phyloP scores from a whole-genome alignment of 2,329 filamentous ascomycete species.

The Colletotrichum sp. region DNA sequence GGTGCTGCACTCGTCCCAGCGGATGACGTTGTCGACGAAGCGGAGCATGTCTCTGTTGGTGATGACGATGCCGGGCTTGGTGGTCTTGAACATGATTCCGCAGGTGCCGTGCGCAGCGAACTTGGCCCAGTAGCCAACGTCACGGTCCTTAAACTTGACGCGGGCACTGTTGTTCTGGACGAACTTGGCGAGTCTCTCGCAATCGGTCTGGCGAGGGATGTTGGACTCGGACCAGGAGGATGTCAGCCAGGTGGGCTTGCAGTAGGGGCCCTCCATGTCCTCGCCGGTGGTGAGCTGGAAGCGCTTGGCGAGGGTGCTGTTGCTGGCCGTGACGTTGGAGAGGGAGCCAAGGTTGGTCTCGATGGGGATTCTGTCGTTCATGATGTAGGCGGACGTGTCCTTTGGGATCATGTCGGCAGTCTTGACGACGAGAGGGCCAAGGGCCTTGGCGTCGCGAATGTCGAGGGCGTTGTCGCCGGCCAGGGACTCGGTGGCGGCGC shows the following conservation, averaged over 20 bases:
- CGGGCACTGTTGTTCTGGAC: background rate
- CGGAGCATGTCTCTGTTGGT: slow-evolving; percentile 1
- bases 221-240: background rate
- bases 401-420: background rate
- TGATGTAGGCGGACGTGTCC: slow-evolving; percentile 7
- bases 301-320: background rate
- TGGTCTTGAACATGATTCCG: slow-evolving; percentile 2
- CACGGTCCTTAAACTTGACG: slow-evolving; percentile 4
- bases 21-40: background rate
- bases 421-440: background rate
- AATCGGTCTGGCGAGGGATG: background rate
- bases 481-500: background rate
- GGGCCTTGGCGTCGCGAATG: background rate
- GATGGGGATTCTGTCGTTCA: background rate
- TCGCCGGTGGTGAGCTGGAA: background rate
- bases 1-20: background rate
- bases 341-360: background rate
- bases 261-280: background rate
- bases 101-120: slow-evolving; percentile 10
- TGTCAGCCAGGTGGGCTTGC: slow-evolving; percentile 1
- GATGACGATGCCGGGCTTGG: background rate
- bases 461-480: background rate
- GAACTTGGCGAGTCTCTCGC: background rate
- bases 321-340: background rate
- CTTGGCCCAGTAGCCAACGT: background rate